Base-by-base conservation (phyloP, 805 yeast genomes). In the Candida pseudoglaebosa region DNA sequence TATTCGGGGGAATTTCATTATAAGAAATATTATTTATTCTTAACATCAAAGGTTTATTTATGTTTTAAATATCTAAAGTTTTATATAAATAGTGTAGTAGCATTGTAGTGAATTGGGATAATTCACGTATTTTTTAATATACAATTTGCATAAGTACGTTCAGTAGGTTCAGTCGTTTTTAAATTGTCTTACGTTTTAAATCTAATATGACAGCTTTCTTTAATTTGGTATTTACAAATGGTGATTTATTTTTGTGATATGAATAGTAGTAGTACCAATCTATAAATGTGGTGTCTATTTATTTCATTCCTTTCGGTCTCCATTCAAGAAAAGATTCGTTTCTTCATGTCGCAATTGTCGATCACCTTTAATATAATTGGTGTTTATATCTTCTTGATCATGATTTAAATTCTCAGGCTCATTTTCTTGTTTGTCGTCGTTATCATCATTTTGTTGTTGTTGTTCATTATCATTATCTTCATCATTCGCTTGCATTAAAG, bases 401-500 rank as follows among this genome's bases (percentile, higher is more conserved):
- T 22, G 20, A 16, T 37, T 31, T n/a, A 21, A 30, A 18, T 32
- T 28, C 4, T 26, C 32, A 15, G 28, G 35, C n/a, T 7, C 31
- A n/a, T 28, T 24, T 5, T 29, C 14, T n/a, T n/a, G n/a, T 17
- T 24, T 36, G 8, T 26, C 17, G 28, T 40, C 24, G 19, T 40
- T 28, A 10, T 28, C 28, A 24, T 9, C 4, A 28, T 24, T 16
- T 31, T 32, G 2, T 30, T 28, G 8, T 24, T 31, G 13, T 20
- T 30, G 26, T 28, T 44, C 45, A 19, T 51, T 52, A 6, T 22
- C 24, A 9, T 22, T 15, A 10, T 22, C 15, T 10, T 52, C 65
- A 37, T 68, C 77, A 45, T 71, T 77, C 0, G 83, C 81, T 43
- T 78, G 82, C 35, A 80, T 78, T 48, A 80, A 60, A 0, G 84